phyloP scores from a whole-genome alignment of 2,329 filamentous ascomycete genomes.

The Claviceps fusiformis region DNA sequence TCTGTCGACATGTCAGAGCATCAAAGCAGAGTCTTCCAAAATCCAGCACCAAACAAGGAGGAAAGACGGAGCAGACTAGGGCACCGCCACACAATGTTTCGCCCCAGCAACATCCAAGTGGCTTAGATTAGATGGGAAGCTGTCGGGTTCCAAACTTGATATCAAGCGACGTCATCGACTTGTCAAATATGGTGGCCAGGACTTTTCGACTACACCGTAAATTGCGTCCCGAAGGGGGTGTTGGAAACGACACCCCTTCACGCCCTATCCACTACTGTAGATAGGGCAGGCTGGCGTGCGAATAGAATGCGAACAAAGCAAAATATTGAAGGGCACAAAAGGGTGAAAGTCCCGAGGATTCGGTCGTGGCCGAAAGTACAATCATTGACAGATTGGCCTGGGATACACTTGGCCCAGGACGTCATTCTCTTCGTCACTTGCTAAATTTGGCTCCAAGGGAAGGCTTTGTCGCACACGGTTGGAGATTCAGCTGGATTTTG shows the following conservation, averaged over 20 bases:
- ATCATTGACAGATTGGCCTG: not conserved
- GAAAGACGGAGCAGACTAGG: too few species aligned
- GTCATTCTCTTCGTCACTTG: not conserved
- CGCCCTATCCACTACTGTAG: not conserved
- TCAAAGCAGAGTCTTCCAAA: too few species aligned
- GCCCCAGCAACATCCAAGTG: too few species aligned
- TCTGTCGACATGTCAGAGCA: too few species aligned
- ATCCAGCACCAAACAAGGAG: too few species aligned
- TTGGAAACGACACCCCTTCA: not conserved
- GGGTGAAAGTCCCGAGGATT: not conserved
- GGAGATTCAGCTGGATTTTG: too few species aligned
- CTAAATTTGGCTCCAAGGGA: too few species aligned
- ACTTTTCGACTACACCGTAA: too few species aligned
- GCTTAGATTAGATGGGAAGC: not conserved
- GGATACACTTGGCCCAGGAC: not conserved
- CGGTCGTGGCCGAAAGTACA: not conserved
- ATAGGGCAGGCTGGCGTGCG: not conserved
- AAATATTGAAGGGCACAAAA: too few species aligned
- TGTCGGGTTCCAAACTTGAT: not conserved
- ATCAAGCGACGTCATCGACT: conserved; percentile 2
- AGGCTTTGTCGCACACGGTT: too few species aligned
- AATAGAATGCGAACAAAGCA: not conserved
- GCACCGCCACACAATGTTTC: too few species aligned
- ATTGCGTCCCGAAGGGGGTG: not conserved
- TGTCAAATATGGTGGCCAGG: not conserved